These are phyloP conservation scores for Cerioporus squamosus DNA, from an alignment of 1,284 basidiomycete species.

Conservation along the genomic window DNA sequence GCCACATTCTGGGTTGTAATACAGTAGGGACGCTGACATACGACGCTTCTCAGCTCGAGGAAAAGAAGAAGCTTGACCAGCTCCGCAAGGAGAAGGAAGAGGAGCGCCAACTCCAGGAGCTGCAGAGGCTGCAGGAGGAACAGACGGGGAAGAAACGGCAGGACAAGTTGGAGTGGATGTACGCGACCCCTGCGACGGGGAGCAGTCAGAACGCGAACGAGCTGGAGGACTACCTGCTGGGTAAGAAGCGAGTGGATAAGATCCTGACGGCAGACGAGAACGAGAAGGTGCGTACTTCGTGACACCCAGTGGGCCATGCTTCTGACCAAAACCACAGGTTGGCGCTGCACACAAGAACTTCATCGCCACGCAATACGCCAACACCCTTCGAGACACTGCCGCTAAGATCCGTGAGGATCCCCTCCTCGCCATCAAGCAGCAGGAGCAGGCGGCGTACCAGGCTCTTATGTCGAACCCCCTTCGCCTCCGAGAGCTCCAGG, in stretches of 20 bases:
- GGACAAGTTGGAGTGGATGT: conserved; percentile 99
- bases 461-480: conserved; percentile 91
- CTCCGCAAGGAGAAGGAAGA: conserved; percentile 97
- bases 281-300: conserved; percentile 63
- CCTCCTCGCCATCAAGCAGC: conserved; percentile 94
- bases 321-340: conserved; percentile 48
- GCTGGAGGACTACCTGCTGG: conserved; percentile 94
- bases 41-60: conserved; percentile 71
- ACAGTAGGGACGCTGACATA: background rate
- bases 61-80: conserved; percentile 98
- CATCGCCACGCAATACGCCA: conserved; percentile 93
- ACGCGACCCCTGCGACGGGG: conserved; percentile 90
- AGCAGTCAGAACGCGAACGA: conserved; percentile 86
- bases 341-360: conserved; percentile 88
- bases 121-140: conserved; percentile 92
- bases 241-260: conserved; percentile 99
- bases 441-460: conserved; percentile 93
- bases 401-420: conserved; percentile 97
- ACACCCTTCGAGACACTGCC: conserved; percentile 87
- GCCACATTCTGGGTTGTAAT: background rate
- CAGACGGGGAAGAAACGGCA: conserved; percentile 93
- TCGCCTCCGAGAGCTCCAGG: conserved; percentile 82
- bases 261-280: conserved; percentile 91
- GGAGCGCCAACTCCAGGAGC: conserved; percentile 94
- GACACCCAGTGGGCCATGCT: background rate